Base-by-base conservation (phyloP, 192 early-diverging fungal species). In the Backusella tarrabulga region DNA sequence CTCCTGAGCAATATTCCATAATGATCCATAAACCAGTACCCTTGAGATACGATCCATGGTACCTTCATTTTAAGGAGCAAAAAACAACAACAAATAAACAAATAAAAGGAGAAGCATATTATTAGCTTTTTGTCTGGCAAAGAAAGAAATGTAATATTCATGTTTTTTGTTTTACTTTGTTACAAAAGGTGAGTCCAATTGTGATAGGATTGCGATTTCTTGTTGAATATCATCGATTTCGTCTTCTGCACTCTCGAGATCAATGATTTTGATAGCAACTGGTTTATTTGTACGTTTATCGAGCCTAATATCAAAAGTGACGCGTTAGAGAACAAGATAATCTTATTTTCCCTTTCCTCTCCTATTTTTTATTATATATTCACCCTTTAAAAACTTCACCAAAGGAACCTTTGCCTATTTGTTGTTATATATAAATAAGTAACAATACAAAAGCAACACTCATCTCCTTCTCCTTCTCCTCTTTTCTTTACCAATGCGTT, bases 151-250 rank as follows among this genome's bases (percentile, higher is more conserved):
- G 32, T 3, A 32, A 32, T 54, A 44, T 2, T 32, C 35, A 69
- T 32, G 0, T 32, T 32, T 32, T 32, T 32, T 32, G 2, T 32
- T 32, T 32, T 87, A 88, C 89, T 85, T 87, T 73, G 95, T 96
- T 46, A 98, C 94, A 79, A 93, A 93, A 23, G 88, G 88, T 9
- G 95, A 96, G 81, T 96, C 92, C 73, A 97, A 85, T 79, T 98
- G 97, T 56, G 96, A 96, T 34, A 99, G 85, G 70, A 99, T 97
- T 68, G 89, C 91, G 82, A 98, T 98, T 79, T 99, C 98, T 79
- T 95, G 94, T 83, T 97, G 97, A 80, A 99, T 98, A 87, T 99
- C 98, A 78, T 98, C 97, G 75, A 98, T 98, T 80, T 98, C 97
- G 79, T 98, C 97, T 82, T 99, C 97, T 29, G 95, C 94, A 79